These are phyloP conservation scores for Ballota nigra DNA, from an alignment of 257 asterid genomes.

Conservation along the genomic window DNA sequence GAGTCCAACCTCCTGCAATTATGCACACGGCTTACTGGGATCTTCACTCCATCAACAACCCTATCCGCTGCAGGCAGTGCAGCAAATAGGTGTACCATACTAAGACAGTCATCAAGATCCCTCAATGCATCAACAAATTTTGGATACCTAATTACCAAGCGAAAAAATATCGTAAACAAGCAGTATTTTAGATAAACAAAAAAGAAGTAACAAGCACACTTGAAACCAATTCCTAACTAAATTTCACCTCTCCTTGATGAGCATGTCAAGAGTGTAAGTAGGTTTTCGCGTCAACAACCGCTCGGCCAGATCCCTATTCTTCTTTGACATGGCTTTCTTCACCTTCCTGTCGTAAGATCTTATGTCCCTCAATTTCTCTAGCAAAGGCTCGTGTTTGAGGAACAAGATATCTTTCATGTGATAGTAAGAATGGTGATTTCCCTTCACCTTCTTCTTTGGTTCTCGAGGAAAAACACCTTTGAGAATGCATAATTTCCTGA, in stretches of 20 bases:
- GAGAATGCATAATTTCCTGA: slow-evolving; percentile 62
- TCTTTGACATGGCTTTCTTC: slow-evolving; percentile 79
- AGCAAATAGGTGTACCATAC: slow-evolving; percentile 96
- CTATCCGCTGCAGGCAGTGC: slow-evolving; percentile 92
- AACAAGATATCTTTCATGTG: slow-evolving; percentile 88
- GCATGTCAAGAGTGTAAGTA: slow-evolving; percentile 75
- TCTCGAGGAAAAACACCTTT: slow-evolving; percentile 93
- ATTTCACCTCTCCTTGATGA: slow-evolving; percentile 72
- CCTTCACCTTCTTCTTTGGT: slow-evolving; percentile 98
- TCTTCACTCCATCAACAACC: slow-evolving; percentile 74
- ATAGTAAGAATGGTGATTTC: slow-evolving; percentile 91
- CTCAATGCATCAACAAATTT: slow-evolving; percentile 86
- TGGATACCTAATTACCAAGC: slow-evolving; percentile 60
- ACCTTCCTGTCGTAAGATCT: slow-evolving; percentile 73
- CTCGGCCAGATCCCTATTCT: slow-evolving; percentile 80
- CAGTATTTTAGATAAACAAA: neutral
- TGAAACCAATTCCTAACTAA: neutral
- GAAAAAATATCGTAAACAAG: neutral
- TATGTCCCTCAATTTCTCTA: slow-evolving; percentile 76
- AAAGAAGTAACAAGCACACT: neutral
- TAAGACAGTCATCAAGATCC: slow-evolving; percentile 94
- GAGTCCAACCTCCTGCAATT: slow-evolving; percentile 73
- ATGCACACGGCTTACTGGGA: slow-evolving; percentile 74
- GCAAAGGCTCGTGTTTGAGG: slow-evolving; percentile 78
- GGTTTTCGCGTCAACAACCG: slow-evolving; percentile 78